Conservation (phyloP, 495 filamentous ascomycete species). For the Daldinia concentrica region DNA sequence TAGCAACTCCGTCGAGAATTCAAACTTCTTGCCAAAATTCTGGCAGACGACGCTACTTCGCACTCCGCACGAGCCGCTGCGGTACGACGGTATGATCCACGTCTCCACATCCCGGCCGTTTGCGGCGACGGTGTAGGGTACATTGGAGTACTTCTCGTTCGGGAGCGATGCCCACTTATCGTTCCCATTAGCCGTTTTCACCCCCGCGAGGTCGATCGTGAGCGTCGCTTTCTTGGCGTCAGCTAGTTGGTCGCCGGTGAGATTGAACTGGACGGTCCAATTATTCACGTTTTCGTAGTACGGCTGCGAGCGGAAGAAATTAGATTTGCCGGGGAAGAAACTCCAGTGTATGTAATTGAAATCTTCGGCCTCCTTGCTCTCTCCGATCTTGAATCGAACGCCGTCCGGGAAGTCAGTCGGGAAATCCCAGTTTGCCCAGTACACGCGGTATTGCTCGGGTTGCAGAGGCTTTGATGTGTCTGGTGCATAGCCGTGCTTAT, state of each 20-base stretch:
- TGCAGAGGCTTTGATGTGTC: conserved; percentile 57
- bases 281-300: conserved; percentile 56
- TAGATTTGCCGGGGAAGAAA: conserved; percentile 55
- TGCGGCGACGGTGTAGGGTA: conserved; percentile 46
- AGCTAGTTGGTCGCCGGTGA: conserved; percentile 46
- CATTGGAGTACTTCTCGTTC: conserved; percentile 57
- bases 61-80: conserved; percentile 56
- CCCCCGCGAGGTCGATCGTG: conserved; percentile 61
- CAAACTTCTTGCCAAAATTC: conserved; percentile 55
- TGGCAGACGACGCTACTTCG: conserved; percentile 61
- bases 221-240: conserved; percentile 51
- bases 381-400: conserved; percentile 59
- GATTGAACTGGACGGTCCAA: conserved; percentile 62
- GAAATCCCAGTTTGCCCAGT: conserved; percentile 66
- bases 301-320: conserved; percentile 43
- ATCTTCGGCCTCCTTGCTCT: conserved; percentile 54
- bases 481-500: conserved; percentile 57
- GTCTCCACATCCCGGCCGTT: conserved; percentile 32
- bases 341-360: conserved; percentile 66
- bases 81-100: conserved; percentile 44
- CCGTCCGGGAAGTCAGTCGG: conserved; percentile 61
- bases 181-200: conserved; percentile 61
- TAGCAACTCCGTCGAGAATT: conserved; percentile 52
- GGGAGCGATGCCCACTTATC: conserved; percentile 41
- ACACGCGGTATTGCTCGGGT: conserved; percentile 62